Conservation (phyloP, 2,329 filamentous ascomycete species). For the Cordyceps tenuipes region DNA sequence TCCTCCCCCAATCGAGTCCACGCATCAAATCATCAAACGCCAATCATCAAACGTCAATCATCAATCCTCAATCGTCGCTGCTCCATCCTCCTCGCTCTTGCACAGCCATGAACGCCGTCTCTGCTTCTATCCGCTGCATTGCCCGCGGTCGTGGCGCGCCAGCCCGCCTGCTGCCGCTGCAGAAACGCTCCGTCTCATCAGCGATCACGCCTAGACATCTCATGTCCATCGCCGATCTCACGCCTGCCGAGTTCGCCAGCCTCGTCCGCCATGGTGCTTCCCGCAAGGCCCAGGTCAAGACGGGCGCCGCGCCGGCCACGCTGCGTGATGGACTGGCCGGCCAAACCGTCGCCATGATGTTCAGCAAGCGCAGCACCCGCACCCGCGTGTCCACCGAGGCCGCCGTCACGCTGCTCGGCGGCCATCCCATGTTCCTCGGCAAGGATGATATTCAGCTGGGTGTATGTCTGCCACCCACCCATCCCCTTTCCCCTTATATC, state of each 20-base stretch:
- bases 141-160: not conserved
- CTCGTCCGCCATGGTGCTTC: conserved; percentile 74
- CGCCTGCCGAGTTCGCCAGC: conserved; percentile 66
- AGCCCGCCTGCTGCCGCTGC: not conserved
- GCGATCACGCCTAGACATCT: conserved; percentile 61
- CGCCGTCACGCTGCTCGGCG: conserved; percentile 79
- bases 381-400: conserved; percentile 91
- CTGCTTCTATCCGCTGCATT: not conserved
- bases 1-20: not conserved
- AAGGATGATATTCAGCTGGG: conserved; percentile 95
- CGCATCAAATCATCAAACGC: too few relatives aligned
- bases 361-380: conserved; percentile 90
- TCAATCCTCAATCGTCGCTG: not conserved
- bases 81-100: not conserved
- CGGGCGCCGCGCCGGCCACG: conserved; percentile 43
- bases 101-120: conserved; percentile 1
- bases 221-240: conserved; percentile 83
- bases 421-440: conserved; percentile 92
- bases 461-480: conserved; percentile 37
- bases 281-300: conserved; percentile 72
- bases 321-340: conserved; percentile 58
- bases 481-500: not conserved
- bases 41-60: too few relatives aligned
- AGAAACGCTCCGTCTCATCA: not conserved
- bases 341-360: conserved; percentile 88